Base-by-base conservation (phyloP, 495 filamentous ascomycete species). In the Hyaloscypha hepaticicola region DNA sequence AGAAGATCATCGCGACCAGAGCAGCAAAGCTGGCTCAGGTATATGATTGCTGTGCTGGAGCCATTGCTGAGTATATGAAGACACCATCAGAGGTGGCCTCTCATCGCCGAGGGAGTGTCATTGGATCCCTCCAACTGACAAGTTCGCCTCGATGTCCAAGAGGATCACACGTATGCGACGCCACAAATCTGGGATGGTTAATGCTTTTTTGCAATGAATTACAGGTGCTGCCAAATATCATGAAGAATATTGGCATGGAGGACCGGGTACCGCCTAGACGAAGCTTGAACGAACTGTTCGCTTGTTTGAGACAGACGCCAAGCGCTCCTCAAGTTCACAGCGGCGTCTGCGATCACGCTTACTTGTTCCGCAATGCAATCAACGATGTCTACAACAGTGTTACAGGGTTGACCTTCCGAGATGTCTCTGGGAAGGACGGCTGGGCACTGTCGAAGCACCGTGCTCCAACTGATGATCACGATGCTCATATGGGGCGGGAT, bases 141-240 rank as follows among this genome's bases (percentile, higher is more conserved):
- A 59, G 63, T 41, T 48, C 51, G 5, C 70, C 75, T 29, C 72
- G 75, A 9, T 80, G 77, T 63, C 74, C 75, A 8, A 71, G 70
- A 61, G 70, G 72, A 14, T 70, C 69, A 59, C 76, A 72, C 61
- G 57, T 63, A 51, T 80, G 77, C 64, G 77, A 80, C 63, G 75
- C 76, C 0, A 71, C 70, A 26, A 80, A 80, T 62, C 68, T 80
- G 0, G 77, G 77, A 14, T 80, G 77, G 77, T 63, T 77, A 45
- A 74, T 80, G 74, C 70, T 76, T 9, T 67, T 73, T 9, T 74
- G 72, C 61, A 73, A 74, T 65, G 74, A 78, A 48, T 60, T 78
- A 3, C 66, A 68, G 26, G 60, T 80, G 8, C 66, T 80, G 1
- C 55, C 69, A 1, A 58, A 52, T 14, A 60, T 69, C 9, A 66